These are phyloP conservation scores for Nannochloris sp. DNA, from an alignment of 139 green algal species.

Conservation along the genomic window DNA sequence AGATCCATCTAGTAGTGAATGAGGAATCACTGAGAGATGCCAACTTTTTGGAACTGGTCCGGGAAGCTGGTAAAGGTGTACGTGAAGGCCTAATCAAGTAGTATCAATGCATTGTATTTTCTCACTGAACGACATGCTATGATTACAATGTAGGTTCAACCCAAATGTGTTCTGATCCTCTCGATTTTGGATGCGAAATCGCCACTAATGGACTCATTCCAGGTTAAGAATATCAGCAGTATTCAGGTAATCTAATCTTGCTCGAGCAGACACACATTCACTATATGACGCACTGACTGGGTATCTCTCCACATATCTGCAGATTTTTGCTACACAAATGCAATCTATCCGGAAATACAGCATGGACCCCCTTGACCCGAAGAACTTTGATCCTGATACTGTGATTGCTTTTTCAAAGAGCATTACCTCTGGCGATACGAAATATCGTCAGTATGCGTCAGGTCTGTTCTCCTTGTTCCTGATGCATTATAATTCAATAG, in stretches of 20 bases:
- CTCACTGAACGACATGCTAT: too few relatives aligned
- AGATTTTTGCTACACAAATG: not conserved
- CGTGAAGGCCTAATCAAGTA: too few relatives aligned
- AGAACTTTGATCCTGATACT: not conserved
- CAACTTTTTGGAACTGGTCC: too few relatives aligned
- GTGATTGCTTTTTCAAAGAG: conserved; percentile 39
- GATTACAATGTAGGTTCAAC: not conserved
- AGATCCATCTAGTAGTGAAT: too few relatives aligned
- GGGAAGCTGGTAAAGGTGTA: too few relatives aligned
- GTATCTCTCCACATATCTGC: not conserved
- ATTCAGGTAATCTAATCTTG: not conserved
- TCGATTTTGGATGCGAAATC: not conserved
- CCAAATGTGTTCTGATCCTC: not conserved
- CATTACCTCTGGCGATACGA: conserved; percentile 30
- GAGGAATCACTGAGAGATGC: too few relatives aligned
- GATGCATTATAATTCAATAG: too few relatives aligned
- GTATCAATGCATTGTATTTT: too few relatives aligned
- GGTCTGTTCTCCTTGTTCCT: not conserved
- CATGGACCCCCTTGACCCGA: not conserved
- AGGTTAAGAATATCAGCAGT: not conserved
- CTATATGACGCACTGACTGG: not conserved
- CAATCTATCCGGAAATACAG: not conserved
- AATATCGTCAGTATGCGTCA: conserved; percentile 10
- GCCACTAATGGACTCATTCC: not conserved
- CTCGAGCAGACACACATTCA: not conserved